phyloP scores from a whole-genome alignment of 164 flowering plant genomes.

The Vitis rotundifolia region DNA sequence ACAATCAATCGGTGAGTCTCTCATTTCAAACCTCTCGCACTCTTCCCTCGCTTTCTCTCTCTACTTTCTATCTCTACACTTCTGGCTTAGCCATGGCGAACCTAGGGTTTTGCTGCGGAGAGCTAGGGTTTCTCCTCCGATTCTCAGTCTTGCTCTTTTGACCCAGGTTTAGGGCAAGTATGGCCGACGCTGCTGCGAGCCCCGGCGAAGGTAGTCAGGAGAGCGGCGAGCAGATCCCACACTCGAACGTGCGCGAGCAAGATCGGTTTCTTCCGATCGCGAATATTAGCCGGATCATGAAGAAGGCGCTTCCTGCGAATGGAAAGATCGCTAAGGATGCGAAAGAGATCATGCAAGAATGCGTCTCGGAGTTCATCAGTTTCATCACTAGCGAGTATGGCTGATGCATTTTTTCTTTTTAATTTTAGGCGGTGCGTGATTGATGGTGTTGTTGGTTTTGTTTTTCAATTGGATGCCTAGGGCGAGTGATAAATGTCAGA shows the following conservation, averaged over 20 bases:
- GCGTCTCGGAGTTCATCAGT: slow-evolving; percentile 78
- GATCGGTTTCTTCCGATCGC: slow-evolving; percentile 77
- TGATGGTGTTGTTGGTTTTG: not conserved
- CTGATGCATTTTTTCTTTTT: not conserved
- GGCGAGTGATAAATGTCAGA: slow-evolving; percentile 69
- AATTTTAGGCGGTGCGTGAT: not conserved
- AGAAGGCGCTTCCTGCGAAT: slow-evolving; percentile 74
- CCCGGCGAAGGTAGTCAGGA: slow-evolving; percentile 64
- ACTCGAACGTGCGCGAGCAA: slow-evolving; percentile 66
- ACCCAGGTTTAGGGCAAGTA: slow-evolving; percentile 25
- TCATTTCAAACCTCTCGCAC: slow-evolving; percentile 2
- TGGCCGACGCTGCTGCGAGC: slow-evolving; percentile 62
- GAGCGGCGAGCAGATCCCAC: slow-evolving; percentile 67
- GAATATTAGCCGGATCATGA: slow-evolving; percentile 82
- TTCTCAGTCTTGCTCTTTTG: not conserved
- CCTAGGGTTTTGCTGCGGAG: no score
- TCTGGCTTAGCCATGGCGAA: no score
- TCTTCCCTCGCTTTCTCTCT: no score
- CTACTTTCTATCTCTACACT: no score
- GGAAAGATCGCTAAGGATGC: slow-evolving; percentile 84
- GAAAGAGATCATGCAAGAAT: slow-evolving; percentile 78
- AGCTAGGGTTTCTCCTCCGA: slow-evolving; percentile 11
- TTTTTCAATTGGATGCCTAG: slow-evolving; percentile 21
- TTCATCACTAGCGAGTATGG: slow-evolving; percentile 75
- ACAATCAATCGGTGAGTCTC: not conserved